Percentiles rank a stretch among this genome's conserved stretches.
These are phyloP conservation scores for Gossypium mustelinum DNA, from an alignment of 345 rosid species.

Conservation along the genomic window DNA sequence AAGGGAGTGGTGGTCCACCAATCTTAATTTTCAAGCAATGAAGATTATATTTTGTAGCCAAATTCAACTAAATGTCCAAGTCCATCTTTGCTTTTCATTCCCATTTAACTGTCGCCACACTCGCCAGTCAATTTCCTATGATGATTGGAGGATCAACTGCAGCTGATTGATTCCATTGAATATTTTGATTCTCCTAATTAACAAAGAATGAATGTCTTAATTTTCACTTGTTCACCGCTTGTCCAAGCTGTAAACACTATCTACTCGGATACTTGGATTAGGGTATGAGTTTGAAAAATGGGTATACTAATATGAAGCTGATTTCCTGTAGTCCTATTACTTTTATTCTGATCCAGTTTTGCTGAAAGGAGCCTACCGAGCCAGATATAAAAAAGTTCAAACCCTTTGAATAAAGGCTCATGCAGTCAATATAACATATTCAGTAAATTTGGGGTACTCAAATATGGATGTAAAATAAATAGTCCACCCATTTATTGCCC, in stretches of 20 bases:
- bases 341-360: neutral
- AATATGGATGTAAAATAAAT: too few species aligned
- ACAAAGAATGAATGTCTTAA: slow-evolving; percentile 3
- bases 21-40: neutral
- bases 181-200: neutral
- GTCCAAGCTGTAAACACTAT: neutral
- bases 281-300: too few species aligned
- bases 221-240: neutral
- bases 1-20: slow-evolving; percentile 4
- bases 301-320: neutral
- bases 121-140: too few species aligned
- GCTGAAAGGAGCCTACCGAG: neutral
- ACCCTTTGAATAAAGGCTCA: neutral
- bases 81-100: slow-evolving; percentile 11
- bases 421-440: too few species aligned
- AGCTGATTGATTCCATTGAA: slow-evolving; percentile 4
- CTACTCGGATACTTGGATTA: neutral
- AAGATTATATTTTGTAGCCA: neutral
- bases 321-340: neutral
- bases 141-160: neutral
- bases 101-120: neutral
- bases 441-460: too few species aligned
- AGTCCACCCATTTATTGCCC: neutral
- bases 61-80: slow-evolving; percentile 11
- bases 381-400: neutral